A percentile compares a stretch with the other conserved stretches of the same genome.
These are phyloP conservation scores for Candida taoyuanica DNA, from an alignment of 805 yeast genomes.

Conservation along the genomic window DNA sequence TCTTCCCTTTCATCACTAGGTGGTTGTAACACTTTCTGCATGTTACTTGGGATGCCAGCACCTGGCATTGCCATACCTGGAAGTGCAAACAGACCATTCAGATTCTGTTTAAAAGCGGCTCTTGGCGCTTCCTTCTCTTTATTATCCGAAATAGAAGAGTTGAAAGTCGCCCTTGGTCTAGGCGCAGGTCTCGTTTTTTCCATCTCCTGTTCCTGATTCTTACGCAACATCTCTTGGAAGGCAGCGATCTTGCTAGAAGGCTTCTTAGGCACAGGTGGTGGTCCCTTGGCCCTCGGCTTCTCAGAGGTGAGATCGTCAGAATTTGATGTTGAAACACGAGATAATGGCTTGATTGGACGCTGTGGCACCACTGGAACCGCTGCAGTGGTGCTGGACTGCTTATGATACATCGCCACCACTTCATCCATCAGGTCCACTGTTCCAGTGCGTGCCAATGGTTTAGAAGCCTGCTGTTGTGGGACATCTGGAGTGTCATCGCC, in stretches of 20 bases:
- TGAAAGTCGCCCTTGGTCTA: slow-evolving; percentile 28
- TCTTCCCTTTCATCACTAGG: slow-evolving; percentile 3
- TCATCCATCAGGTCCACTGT: slow-evolving; percentile 11
- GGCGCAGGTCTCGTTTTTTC: slow-evolving; percentile 48
- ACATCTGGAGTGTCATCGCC: slow-evolving; percentile 1
- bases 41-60: slow-evolving; percentile 22
- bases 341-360: not conserved
- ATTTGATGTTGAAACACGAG: not conserved
- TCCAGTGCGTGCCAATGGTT: slow-evolving; percentile 8
- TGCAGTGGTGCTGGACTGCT: not conserved
- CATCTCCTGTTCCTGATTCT: slow-evolving; percentile 51
- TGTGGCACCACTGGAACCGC: not conserved
- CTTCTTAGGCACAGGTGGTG: slow-evolving; percentile 74
- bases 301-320: not conserved
- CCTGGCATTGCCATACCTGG: slow-evolving; percentile 45
- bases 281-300: slow-evolving; percentile 29
- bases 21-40: slow-evolving; percentile 9
- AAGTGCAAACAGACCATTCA: slow-evolving; percentile 56
- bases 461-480: slow-evolving; percentile 6
- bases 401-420: slow-evolving; percentile 7
- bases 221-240: slow-evolving; percentile 68
- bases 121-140: slow-evolving; percentile 16
- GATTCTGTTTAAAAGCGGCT: slow-evolving; percentile 45
- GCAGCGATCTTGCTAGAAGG: slow-evolving; percentile 78
- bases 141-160: not conserved